Conservation (phyloP, 106 monocot genomes). For the Alisma plantagoaquatica region DNA sequence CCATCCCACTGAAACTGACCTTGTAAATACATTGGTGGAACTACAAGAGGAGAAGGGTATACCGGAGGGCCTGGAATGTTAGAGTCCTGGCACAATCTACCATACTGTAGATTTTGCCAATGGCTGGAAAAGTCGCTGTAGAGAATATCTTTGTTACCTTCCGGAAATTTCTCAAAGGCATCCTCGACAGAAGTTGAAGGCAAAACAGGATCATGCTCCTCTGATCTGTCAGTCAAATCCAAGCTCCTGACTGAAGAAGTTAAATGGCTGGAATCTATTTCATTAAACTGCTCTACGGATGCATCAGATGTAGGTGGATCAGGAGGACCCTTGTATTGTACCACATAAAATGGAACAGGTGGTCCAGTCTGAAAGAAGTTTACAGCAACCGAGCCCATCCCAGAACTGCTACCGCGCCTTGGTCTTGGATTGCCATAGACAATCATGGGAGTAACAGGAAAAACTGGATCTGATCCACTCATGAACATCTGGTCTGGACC, state of each 20-base stretch:
- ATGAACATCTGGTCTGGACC: conserved; percentile 25
- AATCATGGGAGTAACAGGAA: conserved; percentile 31
- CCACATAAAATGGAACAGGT: conserved; percentile 41
- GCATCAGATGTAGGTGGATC: conserved; percentile 30
- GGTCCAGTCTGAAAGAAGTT: conserved; percentile 68
- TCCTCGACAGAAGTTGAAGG: conserved; percentile 15
- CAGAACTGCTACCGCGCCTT: conserved; percentile 30
- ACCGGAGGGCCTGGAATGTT: conserved; percentile 14
- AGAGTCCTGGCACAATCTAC: conserved; percentile 53
- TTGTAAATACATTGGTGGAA: conserved; percentile 42
- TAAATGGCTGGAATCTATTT: conserved; percentile 17
- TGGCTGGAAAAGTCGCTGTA: conserved; percentile 66
- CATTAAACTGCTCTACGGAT: conserved; percentile 26
- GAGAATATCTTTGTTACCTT: conserved; percentile 53
- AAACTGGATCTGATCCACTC: conserved; percentile 25
- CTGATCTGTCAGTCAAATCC: conserved; percentile 19
- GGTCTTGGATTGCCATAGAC: conserved; percentile 30
- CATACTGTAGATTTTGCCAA: conserved; percentile 58
- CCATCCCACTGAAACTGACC: conserved; percentile 51
- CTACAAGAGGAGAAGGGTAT: conserved; percentile 26
- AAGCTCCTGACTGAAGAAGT: conserved; percentile 19
- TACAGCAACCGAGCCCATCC: conserved; percentile 30
- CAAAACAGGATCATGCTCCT: conserved; percentile 18
- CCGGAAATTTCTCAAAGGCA: conserved; percentile 21
- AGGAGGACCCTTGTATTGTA: conserved; percentile 22